Evolutionary conservation across 805 yeast genomes (phyloP), one percentile per base, ranked within the genome.

Genomic region (Wickerhamomyces hampshirensis): DNA sequence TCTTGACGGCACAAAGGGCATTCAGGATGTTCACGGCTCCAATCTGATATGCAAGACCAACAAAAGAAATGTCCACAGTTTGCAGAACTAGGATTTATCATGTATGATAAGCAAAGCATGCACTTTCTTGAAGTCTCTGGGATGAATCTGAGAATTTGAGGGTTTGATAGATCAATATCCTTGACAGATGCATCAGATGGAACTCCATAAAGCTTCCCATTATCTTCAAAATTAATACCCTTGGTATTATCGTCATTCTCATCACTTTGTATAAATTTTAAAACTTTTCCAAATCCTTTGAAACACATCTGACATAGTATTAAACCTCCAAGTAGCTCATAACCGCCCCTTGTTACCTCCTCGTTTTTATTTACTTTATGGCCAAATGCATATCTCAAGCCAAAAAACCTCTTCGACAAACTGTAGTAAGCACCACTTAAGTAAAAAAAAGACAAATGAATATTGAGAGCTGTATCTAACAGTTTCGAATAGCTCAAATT

Each of bases 11-110:
- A 93, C 18, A 93, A 64, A 0, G 98, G 98, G 55, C 98, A 91
- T 53, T 88, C 96, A 0, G 87, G 80, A 41, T 73, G 65, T 46
- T 88, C 96, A 43, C 86, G 68, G 40, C 88, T 76, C 98, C 98
- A 91, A 48, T 84, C 95, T 6, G 78, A 69, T 5, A 88, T 77
- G 56, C 98, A 91, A 6, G 66, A 68, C 97, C 98, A 91, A 60
- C 98, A 91, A 58, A 85, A 91, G 12, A 86, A 39, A 57, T 91
- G 98, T 0, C 98, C 98, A 60, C 98, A 91, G 5, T 80, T 74
- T 0, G 95, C 87, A 42, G 85, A 75, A 1, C 95, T 67, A 5
- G 98, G 98, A 43, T 84, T 75, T 2, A 62, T 67, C 93, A 91
- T 84, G 12, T 72, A 68, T 7, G 84, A 79, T 17, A 91, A 68